phyloP scores from a whole-genome alignment of 2,329 filamentous ascomycete species.

The Aspergillus novofumigatus region DNA sequence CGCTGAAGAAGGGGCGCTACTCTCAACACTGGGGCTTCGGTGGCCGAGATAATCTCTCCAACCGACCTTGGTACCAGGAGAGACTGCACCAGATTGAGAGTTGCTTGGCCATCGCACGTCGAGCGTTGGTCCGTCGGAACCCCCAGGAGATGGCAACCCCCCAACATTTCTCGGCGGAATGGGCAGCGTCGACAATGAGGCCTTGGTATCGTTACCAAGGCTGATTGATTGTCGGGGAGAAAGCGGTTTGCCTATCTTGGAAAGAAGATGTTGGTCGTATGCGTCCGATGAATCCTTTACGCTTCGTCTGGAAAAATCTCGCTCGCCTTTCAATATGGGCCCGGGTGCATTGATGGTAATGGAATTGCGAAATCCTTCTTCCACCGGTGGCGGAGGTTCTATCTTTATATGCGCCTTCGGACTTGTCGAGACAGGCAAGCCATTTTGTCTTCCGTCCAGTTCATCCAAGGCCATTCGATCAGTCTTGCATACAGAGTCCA shows the following conservation, averaged over 20 bases:
- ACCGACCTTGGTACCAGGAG: slow-evolving; percentile 35
- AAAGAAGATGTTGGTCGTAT: slow-evolving; percentile 60
- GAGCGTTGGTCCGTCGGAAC: slow-evolving; percentile 28
- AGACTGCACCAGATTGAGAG: slow-evolving; percentile 39
- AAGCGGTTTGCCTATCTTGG: slow-evolving; percentile 58
- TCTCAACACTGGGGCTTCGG: slow-evolving; percentile 43
- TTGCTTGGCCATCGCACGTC: slow-evolving; percentile 38
- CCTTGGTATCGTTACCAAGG: slow-evolving; percentile 28
- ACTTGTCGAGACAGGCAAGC: slow-evolving; percentile 26
- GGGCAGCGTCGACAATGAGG: slow-evolving; percentile 29
- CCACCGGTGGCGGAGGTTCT: slow-evolving; percentile 29
- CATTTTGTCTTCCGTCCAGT: slow-evolving; percentile 29
- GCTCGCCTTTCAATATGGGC: slow-evolving; percentile 53
- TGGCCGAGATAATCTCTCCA: slow-evolving; percentile 42
- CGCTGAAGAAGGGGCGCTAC: slow-evolving; percentile 35
- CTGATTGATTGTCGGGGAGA: slow-evolving; percentile 45
- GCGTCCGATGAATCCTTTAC: slow-evolving; percentile 57
- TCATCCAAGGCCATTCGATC: slow-evolving; percentile 38
- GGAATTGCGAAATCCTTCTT: slow-evolving; percentile 33
- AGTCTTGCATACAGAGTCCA: slow-evolving; percentile 27
- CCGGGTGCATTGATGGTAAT: slow-evolving; percentile 25
- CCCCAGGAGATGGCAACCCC: slow-evolving; percentile 30
- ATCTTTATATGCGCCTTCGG: slow-evolving; percentile 33
- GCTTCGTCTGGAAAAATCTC: slow-evolving; percentile 54
- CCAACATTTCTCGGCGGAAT: slow-evolving; percentile 30